Percentiles rank a stretch among this genome's conserved stretches.
Evolutionary conservation across 2,329 filamentous ascomycete species (phyloP).

Genomic region (Alternaria incomplexa): DNA sequence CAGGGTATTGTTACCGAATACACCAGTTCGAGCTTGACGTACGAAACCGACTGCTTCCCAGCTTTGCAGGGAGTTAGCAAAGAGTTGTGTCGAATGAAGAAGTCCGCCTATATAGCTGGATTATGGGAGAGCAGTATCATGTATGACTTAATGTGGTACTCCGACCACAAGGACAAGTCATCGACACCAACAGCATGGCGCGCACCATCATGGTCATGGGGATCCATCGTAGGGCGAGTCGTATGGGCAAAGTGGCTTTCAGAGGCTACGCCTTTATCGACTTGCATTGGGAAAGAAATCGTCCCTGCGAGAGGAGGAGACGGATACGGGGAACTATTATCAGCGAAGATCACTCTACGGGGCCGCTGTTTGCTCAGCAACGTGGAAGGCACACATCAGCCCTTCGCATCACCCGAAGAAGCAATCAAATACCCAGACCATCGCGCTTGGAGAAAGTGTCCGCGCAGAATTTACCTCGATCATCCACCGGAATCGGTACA

Average conservation of each 20-base stretch:
- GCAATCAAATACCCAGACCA: not conserved
- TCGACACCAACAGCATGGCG: not conserved
- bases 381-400: not conserved
- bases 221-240: not conserved
- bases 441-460: not conserved
- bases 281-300: not conserved
- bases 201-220: slow-evolving; percentile 9
- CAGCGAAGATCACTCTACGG: not conserved
- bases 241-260: not conserved
- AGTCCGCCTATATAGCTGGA: not conserved
- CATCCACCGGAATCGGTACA: not conserved
- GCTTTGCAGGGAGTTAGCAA: slow-evolving; percentile 8
- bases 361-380: not conserved
- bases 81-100: not conserved
- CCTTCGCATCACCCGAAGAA: not conserved
- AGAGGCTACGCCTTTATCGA: not conserved
- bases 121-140: slow-evolving; percentile 2
- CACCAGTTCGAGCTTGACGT: not conserved
- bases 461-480: not conserved
- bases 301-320: not conserved
- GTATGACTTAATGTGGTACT: not conserved
- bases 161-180: not conserved
- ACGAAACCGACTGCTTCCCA: slow-evolving; percentile 2
- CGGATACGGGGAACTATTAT: not conserved
- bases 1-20: not conserved